Percentiles rank a stretch among this genome's conserved stretches.
Evolutionary conservation across 2,329 filamentous ascomycete genomes (phyloP).

Genomic region (Trichoderma guizhouense): DNA sequence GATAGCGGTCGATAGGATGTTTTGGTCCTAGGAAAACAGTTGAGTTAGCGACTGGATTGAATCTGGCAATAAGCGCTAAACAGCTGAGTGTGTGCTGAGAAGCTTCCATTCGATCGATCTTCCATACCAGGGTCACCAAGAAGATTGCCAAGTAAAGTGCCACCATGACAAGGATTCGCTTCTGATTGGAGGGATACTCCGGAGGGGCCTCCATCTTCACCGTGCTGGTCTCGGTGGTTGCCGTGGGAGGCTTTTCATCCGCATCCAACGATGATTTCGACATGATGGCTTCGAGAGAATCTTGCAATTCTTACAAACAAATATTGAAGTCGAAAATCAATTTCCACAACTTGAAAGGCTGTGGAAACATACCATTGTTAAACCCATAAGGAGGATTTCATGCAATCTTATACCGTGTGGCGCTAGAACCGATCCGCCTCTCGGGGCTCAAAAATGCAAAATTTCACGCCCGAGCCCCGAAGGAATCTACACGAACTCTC

Average conservation of each 20-base stretch:
- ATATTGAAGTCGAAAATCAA: background rate
- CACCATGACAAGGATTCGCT: slow-evolving; percentile 1
- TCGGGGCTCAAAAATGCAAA: slow-evolving; percentile 5
- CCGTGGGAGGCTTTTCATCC: background rate
- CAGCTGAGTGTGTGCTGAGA: background rate
- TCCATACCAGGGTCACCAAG: slow-evolving; percentile 5
- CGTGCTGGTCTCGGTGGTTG: background rate
- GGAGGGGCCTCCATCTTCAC: background rate
- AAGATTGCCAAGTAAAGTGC: slow-evolving; percentile 4
- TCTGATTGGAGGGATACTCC: slow-evolving; percentile 10
- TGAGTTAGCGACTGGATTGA: background rate
- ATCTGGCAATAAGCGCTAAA: background rate
- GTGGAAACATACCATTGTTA: background rate
- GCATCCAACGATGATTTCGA: background rate
- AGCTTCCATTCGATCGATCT: background rate
- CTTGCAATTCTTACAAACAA: background rate
- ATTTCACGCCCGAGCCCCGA: slow-evolving; percentile 5
- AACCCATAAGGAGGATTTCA: background rate
- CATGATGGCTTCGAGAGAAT: background rate
- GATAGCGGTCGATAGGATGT: slow-evolving; percentile 6
- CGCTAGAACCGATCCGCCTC: background rate
- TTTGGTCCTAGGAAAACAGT: background rate
- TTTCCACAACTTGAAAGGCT: background rate
- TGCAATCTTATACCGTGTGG: background rate
- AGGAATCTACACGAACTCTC: background rate